Base-by-base conservation (phyloP, 345 rosid genomes). In the Populus deltoides region DNA sequence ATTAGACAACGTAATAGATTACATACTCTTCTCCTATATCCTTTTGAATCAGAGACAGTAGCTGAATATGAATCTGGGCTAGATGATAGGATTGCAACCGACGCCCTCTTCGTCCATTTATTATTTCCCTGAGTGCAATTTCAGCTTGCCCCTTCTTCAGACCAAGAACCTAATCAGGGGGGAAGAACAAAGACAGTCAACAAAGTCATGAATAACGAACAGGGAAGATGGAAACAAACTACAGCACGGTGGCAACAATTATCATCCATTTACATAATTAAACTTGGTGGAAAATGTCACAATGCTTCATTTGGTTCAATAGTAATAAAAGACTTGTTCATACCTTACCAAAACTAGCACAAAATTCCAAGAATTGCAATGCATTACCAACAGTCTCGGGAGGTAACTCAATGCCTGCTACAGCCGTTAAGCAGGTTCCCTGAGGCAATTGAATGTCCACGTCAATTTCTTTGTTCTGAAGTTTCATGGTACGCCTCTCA, bases 291-390 rank as follows among this genome's bases (percentile, higher is more conserved):
- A 59, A 59, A n/a, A n/a, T n/a, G 63, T 24, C 63, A 45, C 16
- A 65, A n/a, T 62, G 51, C 45, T 35, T 43, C n/a, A 62, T 41
- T 22, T 68, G 18, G n/a, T 10, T 33, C 9, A 36, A 33, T 41
- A 51, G 43, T 31, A 43, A 78, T 49, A 59, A 0, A 4, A n/a
- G 27, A 83, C 18, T 24, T 65, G 71, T 66, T 49, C 70, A 66
- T 85, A 89, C 99, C 98, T 87, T 79, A 61, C 88, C 88, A 84
- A 96, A 96, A 82, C 97, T 87, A 51, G 90, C 82, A 86, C 93
- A 92, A 78, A 96, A 96, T 79, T 92, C 93, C 59, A 92, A 69
- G 79, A 96, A 93, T 77, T 93, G 99, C 73, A 96, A 81, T 72
- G 88, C 90, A 41, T 86, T 81, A 53, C 97, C 99, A 70, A 79